Percentiles rank a stretch among this genome's conserved stretches.
These are phyloP conservation scores for Elaphomyces granulatus DNA, from an alignment of 495 filamentous ascomycete species.

Conservation along the genomic window DNA sequence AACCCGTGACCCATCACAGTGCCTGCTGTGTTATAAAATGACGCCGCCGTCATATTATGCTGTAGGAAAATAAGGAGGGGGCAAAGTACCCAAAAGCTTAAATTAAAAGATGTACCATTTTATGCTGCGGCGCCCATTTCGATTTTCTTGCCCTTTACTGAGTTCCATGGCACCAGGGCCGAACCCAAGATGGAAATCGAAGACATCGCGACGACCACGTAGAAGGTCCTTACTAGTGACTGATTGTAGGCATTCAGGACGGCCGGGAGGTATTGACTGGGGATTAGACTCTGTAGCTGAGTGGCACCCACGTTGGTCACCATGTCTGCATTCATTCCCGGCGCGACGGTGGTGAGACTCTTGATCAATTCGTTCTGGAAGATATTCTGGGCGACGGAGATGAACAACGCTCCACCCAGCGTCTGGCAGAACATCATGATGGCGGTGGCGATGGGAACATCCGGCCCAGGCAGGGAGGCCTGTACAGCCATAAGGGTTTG, in stretches of 20 bases:
- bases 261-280: constrained; percentile 27
- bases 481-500: constrained; percentile 53
- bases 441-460: constrained; percentile 53
- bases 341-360: constrained; percentile 35
- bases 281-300: constrained; percentile 37
- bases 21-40: too few relatives aligned
- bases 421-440: constrained; percentile 57
- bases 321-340: constrained; percentile 31
- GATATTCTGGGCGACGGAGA: constrained; percentile 62
- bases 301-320: constrained; percentile 55
- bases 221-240: constrained; percentile 52
- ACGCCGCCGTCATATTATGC: too few relatives aligned
- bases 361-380: constrained; percentile 56
- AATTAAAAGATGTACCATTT: too few relatives aligned
- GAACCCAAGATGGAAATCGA: constrained; percentile 46
- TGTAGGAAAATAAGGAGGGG: too few relatives aligned
- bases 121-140: constrained; percentile 41
- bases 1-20: too few relatives aligned
- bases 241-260: constrained; percentile 59
- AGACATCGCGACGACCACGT: constrained; percentile 51
- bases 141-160: constrained; percentile 72
- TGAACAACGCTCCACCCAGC: constrained; percentile 58
- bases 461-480: constrained; percentile 43
- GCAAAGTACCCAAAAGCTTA: too few relatives aligned
- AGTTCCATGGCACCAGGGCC: constrained; percentile 57